Conservation (phyloP, 2,329 filamentous ascomycete species). For the Parafenestella ontariensis region DNA sequence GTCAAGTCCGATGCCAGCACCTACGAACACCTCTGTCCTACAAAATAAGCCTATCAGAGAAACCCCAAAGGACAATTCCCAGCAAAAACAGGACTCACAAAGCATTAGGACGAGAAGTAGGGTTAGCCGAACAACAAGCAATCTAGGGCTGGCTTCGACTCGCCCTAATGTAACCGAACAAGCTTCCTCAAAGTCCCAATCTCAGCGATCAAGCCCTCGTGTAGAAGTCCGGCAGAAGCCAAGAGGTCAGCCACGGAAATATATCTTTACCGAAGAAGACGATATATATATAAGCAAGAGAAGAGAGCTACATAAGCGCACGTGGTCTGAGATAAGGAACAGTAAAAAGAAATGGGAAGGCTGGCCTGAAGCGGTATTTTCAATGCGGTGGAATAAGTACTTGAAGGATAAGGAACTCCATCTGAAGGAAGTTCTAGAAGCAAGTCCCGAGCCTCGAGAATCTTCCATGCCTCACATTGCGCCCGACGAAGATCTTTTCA, state of each 20-base stretch:
- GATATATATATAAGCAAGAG: constrained; percentile 46
- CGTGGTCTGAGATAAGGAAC: constrained; percentile 33
- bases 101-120: background rate
- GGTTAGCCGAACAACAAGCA: background rate
- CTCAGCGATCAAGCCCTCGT: constrained; percentile 14
- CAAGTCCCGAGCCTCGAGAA: background rate
- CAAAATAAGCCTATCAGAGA: constrained; percentile 1
- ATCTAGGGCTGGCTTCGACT: background rate
- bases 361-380: constrained; percentile 23
- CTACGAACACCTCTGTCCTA: background rate
- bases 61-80: background rate
- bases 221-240: constrained; percentile 17
- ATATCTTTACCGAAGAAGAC: constrained; percentile 42
- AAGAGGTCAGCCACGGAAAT: constrained; percentile 4
- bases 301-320: constrained; percentile 29
- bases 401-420: constrained; percentile 19
- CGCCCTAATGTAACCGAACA: background rate
- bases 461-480: background rate
- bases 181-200: background rate
- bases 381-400: constrained; percentile 19
- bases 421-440: background rate
- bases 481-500: background rate
- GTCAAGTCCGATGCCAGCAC: constrained; percentile 18
- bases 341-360: constrained; percentile 27
- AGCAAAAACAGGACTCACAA: background rate